Evolutionary conservation across 306 rosid genomes (phyloP), one percentile per base, ranked within the genome.

Genomic region (Trifolium fragiferum): DNA sequence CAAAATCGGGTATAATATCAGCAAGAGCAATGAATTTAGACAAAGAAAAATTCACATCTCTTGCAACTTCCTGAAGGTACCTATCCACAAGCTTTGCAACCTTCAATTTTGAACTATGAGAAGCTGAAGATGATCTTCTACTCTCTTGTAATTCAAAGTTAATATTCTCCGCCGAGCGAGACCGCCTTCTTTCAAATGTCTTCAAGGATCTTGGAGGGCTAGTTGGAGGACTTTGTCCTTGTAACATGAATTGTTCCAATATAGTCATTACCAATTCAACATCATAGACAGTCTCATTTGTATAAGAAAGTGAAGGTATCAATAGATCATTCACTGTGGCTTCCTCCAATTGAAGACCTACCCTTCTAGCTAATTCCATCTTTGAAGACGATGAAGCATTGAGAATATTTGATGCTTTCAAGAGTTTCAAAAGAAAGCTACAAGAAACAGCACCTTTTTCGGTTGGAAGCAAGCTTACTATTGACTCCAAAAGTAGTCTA

Each of bases 101-200:
- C 79, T 87, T 92, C 74, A 94, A 75, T 75, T 87, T 91, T 41
- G 98, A 88, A 72, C 96, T 74, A 38, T 93, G 98, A 46, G 98
- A 91, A n/a, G 97, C 97, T 15, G 98, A 93, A 72, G 97, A 93
- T 0, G 97, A 93, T 73, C 97, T 89, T 61, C 98, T 80, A 70
- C 94, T 91, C 81, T 93, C 98, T 84, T 91, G 98, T 27, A 93
- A 93, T 59, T 91, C 98, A 8, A 85, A 91, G 73, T 90, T 89
- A 16, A 93, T 88, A 66, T 93, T 91, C 84, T 93, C 98, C 0
- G 98, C 97, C 0, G 98, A 93, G 33, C 98, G 87, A 44, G 98
- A 93, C 87, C 98, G 84, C 59, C 98, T 88, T 76, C 97, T 83
- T 74, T 90, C 93, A 15, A 80, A 84, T 5, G 79, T 84, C 58